phyloP scores from a whole-genome alignment of 352 stramenopile genomes.

The Phytophthora fragariae region DNA sequence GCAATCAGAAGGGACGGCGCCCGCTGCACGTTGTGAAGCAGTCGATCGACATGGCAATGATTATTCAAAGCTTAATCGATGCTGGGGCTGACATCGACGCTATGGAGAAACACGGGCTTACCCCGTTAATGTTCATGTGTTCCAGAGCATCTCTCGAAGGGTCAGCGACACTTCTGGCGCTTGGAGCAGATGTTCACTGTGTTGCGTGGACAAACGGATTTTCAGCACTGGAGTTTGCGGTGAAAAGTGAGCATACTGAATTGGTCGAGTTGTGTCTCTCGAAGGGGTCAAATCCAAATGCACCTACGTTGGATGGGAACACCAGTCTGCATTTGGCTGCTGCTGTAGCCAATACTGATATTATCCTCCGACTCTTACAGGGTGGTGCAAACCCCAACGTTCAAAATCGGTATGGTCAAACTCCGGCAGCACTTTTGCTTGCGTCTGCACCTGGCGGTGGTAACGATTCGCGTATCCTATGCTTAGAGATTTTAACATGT shows the following conservation, averaged over 20 bases:
- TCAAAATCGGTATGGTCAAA: slow-evolving; percentile 80
- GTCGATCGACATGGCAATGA: slow-evolving; percentile 61
- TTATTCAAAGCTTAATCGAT: slow-evolving; percentile 70
- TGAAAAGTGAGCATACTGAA: slow-evolving; percentile 45
- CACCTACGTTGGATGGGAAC: slow-evolving; percentile 63
- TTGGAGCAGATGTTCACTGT: slow-evolving; percentile 69
- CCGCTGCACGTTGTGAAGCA: slow-evolving; percentile 74
- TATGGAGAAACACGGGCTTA: slow-evolving; percentile 69
- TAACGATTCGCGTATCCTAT: slow-evolving; percentile 44
- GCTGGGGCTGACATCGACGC: slow-evolving; percentile 68
- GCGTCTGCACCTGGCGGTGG: slow-evolving; percentile 28
- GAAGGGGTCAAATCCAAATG: slow-evolving; percentile 73
- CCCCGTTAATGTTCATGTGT: slow-evolving; percentile 86
- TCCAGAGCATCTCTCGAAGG: slow-evolving; percentile 68
- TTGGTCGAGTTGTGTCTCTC: slow-evolving; percentile 77
- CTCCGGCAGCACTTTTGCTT: slow-evolving; percentile 62
- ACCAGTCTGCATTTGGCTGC: slow-evolving; percentile 82
- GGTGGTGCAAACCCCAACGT: slow-evolving; percentile 63
- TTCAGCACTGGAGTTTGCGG: slow-evolving; percentile 71
- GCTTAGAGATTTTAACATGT: slow-evolving; percentile 60
- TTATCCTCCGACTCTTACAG: slow-evolving; percentile 66
- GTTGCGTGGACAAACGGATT: slow-evolving; percentile 84
- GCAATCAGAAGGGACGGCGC: slow-evolving; percentile 64
- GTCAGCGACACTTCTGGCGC: slow-evolving; percentile 66
- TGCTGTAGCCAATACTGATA: slow-evolving; percentile 43